Conservation (phyloP, 805 yeast species). For the Yamadazyma sp. region DNA sequence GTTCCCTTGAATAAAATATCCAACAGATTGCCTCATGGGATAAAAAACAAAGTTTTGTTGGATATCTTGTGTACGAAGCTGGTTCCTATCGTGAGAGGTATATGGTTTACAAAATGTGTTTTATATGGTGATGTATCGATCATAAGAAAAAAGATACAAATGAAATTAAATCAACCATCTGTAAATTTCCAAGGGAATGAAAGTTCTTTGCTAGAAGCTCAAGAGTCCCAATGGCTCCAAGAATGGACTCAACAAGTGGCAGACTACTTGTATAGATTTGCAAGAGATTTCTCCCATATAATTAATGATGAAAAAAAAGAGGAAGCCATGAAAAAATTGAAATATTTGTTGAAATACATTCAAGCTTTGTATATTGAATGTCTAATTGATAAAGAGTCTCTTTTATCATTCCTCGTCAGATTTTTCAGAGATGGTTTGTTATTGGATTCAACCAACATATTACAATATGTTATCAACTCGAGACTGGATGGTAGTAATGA, state of each 20-base stretch:
- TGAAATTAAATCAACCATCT: conserved; percentile 11
- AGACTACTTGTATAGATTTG: conserved; percentile 51
- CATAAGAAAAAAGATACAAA: conserved; percentile 28
- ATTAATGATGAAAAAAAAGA: conserved; percentile 27
- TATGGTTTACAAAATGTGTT: conserved; percentile 90
- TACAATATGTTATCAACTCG: conserved; percentile 19
- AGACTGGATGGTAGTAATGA: conserved; percentile 14
- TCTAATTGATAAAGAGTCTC: conserved; percentile 58
- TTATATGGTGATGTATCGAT: conserved; percentile 64
- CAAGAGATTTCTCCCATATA: conserved; percentile 36
- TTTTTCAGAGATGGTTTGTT: conserved; percentile 42
- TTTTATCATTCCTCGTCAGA: conserved; percentile 62
- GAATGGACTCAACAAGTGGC: conserved; percentile 91
- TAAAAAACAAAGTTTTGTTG: conserved; percentile 65
- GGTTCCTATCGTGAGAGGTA: conserved; percentile 77
- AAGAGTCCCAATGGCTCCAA: conserved; percentile 65
- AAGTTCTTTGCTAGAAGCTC: conserved; percentile 15
- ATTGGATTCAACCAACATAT: conserved; percentile 24
- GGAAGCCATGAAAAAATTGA: conserved; percentile 49
- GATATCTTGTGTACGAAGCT: conserved; percentile 67
- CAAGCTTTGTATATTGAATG: conserved; percentile 68
- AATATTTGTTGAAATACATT: conserved; percentile 57
- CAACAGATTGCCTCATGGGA: conserved; percentile 86
- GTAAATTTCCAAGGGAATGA: conserved; percentile 5
- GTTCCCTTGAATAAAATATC: conserved; percentile 68